Base-by-base conservation (phyloP, 2,329 filamentous ascomycete species). In the Ascochyta rabiei region DNA sequence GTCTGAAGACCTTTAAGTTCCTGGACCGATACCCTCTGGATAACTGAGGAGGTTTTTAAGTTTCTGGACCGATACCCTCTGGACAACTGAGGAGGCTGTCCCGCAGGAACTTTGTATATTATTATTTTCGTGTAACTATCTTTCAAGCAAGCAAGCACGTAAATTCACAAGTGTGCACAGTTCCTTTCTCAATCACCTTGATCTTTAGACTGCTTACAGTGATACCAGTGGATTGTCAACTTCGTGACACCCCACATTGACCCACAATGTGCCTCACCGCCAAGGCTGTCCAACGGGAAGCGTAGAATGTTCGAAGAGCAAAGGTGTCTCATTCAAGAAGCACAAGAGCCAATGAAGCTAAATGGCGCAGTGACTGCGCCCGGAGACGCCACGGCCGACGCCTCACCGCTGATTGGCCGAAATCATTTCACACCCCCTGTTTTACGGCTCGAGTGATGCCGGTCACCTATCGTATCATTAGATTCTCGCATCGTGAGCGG, bases 1-100 rank as follows among this genome's bases (percentile, higher is more conserved):
- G 87, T 0, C 74, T 91, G 63, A 79, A 78, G 53, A 82, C 76
- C 2, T 91, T 88, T 61, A 88, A 85, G 76, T 90, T 89, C 65
- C 77, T 86, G 30, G 81, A 84, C 57, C 80, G 87, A 3, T 90
- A 88, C 65, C 78, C 85, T 1, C 42, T 85, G 59, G 87, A 89
- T 62, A 39, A 49, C 46, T 63, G 61, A 42, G 12, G n/a, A 18
- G 31, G 31, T 18, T 4, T 23, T 23, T 23, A n/a, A n/a, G n/a
- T n/a, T n/a, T n/a, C n/a, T n/a, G n/a, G n/a, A n/a, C n/a, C n/a
- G n/a, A n/a, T n/a, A n/a, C n/a, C n/a, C n/a, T n/a, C n/a, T n/a
- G n/a, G n/a, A n/a, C 62, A 39, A 49, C 46, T 63, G 61, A 42
- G 10, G n/a, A 16, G 34, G 31, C 23, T 38, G 2, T 30, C n/a